Base-by-base conservation (phyloP, 2,329 filamentous ascomycete species). In the Aspergillus sojae region DNA sequence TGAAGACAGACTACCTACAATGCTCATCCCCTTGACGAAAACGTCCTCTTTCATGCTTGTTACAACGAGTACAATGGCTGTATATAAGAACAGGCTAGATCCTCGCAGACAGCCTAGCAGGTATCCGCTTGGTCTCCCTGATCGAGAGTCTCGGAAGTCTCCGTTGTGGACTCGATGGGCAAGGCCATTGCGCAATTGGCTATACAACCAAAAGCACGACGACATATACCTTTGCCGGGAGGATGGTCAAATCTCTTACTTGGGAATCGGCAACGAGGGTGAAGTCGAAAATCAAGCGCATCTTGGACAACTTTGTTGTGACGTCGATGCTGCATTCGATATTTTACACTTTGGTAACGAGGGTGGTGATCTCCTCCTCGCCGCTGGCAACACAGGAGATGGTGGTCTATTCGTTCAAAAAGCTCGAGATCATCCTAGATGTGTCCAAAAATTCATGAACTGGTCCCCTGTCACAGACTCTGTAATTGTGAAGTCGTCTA, bases 91-190 rank as follows among this genome's bases (percentile, higher is more conserved):
- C 64, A 76, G 81, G 56, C 71, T 79, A 52, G 72, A 72, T 43
- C 58, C 71, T 26, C 62, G 69, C 12, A 65, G 52, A 46, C 61
- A 65, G n/a, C 71, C 72, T 1, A 75, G 60, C 32, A 68, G 70
- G 48, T 78, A 74, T 60, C 71, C 74, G 10, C 63, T 77, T 16
- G 71, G 72, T 57, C 62, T 71, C 19, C 70, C 70, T 39, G 70
- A 75, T 50, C 59, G 58, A 19, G 68, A 72, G 58, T 65, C 70
- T 55, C 64, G 68, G 52, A 62, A 69, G 57, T 67, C 71, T 45
- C 90, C 91, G 0, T 77, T 92, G 4, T 97, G 93, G 91, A 91
- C 90, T 4, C 88, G 91, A 28, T 99, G 94, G 94, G 88, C 92
- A 32, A 87, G 92, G 63, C 91, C 93, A 2, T 85, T 88, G 63